These are phyloP conservation scores for Cadophora sp. DNA, from an alignment of 2,329 filamentous ascomycete genomes.

Conservation along the genomic window DNA sequence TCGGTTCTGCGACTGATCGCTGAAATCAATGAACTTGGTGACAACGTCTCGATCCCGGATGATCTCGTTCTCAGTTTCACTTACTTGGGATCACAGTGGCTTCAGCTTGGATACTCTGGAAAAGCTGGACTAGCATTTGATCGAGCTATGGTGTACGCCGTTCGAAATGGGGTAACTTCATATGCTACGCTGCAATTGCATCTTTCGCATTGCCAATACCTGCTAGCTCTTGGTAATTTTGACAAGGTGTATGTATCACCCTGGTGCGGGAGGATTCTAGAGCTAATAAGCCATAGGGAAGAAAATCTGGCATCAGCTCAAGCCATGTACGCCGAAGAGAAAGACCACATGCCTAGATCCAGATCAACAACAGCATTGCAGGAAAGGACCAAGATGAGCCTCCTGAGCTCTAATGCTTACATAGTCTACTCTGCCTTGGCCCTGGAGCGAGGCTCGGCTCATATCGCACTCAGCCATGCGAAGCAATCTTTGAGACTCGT, in stretches of 20 bases:
- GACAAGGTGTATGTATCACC: constrained; percentile 61
- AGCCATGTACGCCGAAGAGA: constrained; percentile 38
- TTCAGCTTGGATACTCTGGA: constrained; percentile 65
- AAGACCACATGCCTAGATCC: constrained; percentile 28
- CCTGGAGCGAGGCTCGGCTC: constrained; percentile 56
- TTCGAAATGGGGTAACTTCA: constrained; percentile 49
- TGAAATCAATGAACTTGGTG: constrained; percentile 54
- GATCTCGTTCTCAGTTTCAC: constrained; percentile 48
- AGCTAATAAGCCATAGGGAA: constrained; percentile 40
- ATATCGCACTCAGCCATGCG: constrained; percentile 63
- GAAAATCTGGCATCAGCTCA: constrained; percentile 41
- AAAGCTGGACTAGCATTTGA: constrained; percentile 64
- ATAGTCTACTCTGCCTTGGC: constrained; percentile 46
- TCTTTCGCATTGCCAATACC: constrained; percentile 77
- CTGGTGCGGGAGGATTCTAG: neutral
- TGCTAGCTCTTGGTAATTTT: constrained; percentile 69
- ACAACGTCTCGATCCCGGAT: constrained; percentile 49
- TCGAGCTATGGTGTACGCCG: constrained; percentile 59
- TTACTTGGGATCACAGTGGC: constrained; percentile 59
- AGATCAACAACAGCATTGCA: constrained; percentile 31
- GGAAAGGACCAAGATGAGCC: constrained; percentile 38
- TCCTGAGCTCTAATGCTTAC: constrained; percentile 47
- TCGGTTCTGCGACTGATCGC: constrained; percentile 56
- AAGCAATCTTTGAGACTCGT: constrained; percentile 61
- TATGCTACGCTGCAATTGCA: constrained; percentile 64